phyloP scores from a whole-genome alignment of 2,329 filamentous ascomycete species.

The Neonectria faginata region DNA sequence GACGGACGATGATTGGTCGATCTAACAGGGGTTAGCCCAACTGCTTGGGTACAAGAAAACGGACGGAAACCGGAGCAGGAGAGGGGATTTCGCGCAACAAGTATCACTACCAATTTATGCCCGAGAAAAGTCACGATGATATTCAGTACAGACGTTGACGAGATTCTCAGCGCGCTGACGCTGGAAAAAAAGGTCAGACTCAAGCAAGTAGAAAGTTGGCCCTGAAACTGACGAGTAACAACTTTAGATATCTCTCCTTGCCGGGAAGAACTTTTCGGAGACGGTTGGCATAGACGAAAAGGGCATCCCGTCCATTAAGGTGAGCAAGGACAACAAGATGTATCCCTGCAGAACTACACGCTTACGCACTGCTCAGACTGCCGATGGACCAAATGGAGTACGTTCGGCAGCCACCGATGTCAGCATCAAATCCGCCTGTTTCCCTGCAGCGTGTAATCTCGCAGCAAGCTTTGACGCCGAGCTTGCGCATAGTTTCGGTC shows the following conservation, averaged over 20 bases:
- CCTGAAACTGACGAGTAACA: not conserved
- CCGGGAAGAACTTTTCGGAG: slow-evolving; percentile 42
- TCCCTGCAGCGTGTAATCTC: slow-evolving; percentile 52
- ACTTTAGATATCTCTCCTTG: slow-evolving; percentile 38
- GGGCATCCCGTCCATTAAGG: slow-evolving; percentile 39
- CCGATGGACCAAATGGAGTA: slow-evolving; percentile 52
- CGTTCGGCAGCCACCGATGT: slow-evolving; percentile 47
- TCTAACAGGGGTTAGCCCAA: not conserved
- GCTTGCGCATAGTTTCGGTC: slow-evolving; percentile 66
- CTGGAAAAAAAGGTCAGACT: slow-evolving; percentile 37
- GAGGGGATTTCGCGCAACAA: not conserved
- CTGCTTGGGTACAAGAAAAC: not conserved
- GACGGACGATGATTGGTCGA: slow-evolving; percentile 7
- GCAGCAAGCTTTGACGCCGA: slow-evolving; percentile 73
- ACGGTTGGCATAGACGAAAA: slow-evolving; percentile 34
- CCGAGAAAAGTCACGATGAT: slow-evolving; percentile 20
- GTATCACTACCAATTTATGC: not conserved
- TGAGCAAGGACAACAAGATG: not conserved
- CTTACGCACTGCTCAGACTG: slow-evolving; percentile 27
- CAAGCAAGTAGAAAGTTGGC: not conserved
- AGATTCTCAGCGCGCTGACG: slow-evolving; percentile 30
- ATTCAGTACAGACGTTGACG: slow-evolving; percentile 19
- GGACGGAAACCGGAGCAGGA: not conserved
- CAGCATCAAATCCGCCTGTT: slow-evolving; percentile 49
- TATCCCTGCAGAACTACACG: accelerated